phyloP scores from a whole-genome alignment of 78 protist species.

The Tieghemostelium lacteum region DNA sequence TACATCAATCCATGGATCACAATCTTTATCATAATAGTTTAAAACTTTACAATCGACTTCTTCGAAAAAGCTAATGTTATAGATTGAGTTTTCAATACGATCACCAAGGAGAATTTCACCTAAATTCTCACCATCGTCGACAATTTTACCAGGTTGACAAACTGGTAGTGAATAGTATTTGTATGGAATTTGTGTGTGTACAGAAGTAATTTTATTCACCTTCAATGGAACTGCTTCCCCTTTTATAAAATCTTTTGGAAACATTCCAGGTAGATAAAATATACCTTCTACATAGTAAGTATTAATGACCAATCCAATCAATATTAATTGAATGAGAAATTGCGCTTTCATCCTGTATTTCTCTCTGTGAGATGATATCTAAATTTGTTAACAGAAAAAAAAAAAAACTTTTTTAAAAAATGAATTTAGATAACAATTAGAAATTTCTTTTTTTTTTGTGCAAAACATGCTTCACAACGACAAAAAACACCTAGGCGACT shows the following conservation, averaged over 20 bases:
- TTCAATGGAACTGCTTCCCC: slow-evolving; percentile 49
- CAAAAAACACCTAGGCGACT: no score
- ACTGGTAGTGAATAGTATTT: slow-evolving; percentile 82
- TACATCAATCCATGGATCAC: background rate
- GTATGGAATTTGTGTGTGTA: slow-evolving; percentile 88
- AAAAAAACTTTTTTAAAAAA: no score
- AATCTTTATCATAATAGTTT: background rate
- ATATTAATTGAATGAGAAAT: no score
- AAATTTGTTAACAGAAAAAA: no score
- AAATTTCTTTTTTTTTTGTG: no score
- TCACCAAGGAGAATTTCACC: slow-evolving; percentile 94
- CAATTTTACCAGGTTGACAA: slow-evolving; percentile 72
- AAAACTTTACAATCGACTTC: background rate
- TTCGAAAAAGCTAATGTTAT: no score
- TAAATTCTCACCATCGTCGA: slow-evolving; percentile 86
- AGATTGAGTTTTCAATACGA: slow-evolving; percentile 81
- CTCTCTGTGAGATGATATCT: no score
- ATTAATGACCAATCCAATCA: background rate
- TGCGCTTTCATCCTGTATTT: no score
- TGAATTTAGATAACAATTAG: no score
- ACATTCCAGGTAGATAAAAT: slow-evolving; percentile 82
- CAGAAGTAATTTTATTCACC: slow-evolving; percentile 73
- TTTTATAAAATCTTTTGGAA: slow-evolving; percentile 34
- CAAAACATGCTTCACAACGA: no score
- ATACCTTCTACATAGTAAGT: background rate